Evolutionary conservation across 768 basidiomycete species (phyloP).

Genomic region (Tubosaeta sp.): DNA sequence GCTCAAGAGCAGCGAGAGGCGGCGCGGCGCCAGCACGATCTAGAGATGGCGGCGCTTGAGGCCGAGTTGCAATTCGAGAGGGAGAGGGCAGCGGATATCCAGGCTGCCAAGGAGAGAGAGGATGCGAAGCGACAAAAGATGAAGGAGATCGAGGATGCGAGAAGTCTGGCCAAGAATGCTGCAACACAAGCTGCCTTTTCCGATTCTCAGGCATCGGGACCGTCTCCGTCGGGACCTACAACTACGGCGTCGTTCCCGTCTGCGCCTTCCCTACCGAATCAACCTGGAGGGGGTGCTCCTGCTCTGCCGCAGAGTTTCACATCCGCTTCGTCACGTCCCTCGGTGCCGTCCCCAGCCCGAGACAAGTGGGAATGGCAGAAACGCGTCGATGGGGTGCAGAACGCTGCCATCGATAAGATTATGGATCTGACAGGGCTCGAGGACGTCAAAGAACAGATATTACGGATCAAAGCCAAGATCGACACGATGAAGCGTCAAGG

Average conservation of each 20-base stretch:
- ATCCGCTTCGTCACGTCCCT: too few relatives aligned
- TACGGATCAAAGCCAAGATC: constrained; percentile 57
- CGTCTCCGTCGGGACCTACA: too few relatives aligned
- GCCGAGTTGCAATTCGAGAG: constrained; percentile 32
- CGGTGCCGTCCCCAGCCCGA: too few relatives aligned
- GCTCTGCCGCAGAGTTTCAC: too few relatives aligned
- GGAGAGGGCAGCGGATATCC: constrained; percentile 34
- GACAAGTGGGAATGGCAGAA: constrained; percentile 59
- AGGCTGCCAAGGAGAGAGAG: constrained; percentile 42
- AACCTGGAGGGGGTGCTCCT: too few relatives aligned
- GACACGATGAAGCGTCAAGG: constrained; percentile 53
- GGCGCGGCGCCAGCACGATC: constrained; percentile 40
- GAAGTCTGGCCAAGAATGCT: constrained; percentile 13
- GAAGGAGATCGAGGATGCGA: constrained; percentile 40
- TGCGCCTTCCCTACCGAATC: too few relatives aligned
- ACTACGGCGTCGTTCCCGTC: constrained; percentile 24
- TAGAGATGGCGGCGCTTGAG: constrained; percentile 40
- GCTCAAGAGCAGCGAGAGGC: constrained; percentile 43
- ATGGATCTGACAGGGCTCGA: constrained; percentile 73
- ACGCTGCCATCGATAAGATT: constrained; percentile 54
- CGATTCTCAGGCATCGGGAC: too few relatives aligned
- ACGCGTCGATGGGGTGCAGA: constrained; percentile 45
- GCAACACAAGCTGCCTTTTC: constrained; percentile 6
- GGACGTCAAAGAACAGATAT: constrained; percentile 54
- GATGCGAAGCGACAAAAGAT: constrained; percentile 38